Evolutionary conservation across 208 protist genomes (phyloP).

Genomic region (Wallacemonas rigidus): DNA sequence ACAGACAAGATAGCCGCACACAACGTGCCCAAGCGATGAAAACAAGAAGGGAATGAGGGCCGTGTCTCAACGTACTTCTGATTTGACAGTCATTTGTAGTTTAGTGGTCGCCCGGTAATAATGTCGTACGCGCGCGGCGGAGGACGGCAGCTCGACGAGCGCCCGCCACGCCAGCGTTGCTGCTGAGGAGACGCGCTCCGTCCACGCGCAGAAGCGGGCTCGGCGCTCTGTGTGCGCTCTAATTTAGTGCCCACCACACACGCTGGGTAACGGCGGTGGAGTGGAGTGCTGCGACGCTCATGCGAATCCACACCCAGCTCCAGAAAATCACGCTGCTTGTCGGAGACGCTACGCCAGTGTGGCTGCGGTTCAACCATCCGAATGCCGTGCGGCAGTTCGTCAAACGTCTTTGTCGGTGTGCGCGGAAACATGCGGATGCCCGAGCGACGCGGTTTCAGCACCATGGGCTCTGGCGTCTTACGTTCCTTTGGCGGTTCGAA

Average conservation of each 20-base stretch:
- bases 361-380: constrained; percentile 57
- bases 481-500: constrained; percentile 44
- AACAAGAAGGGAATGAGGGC: constrained; percentile 9
- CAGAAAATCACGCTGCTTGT: constrained; percentile 52
- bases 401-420: constrained; percentile 33
- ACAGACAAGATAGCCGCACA: no score
- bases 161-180: constrained; percentile 43
- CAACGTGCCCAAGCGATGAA: neutral
- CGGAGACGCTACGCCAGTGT: constrained; percentile 55
- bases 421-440: constrained; percentile 58
- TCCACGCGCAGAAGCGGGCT: neutral
- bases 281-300: constrained; percentile 5
- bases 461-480: constrained; percentile 50
- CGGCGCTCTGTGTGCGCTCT: neutral
- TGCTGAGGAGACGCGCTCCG: neutral
- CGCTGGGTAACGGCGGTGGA: neutral
- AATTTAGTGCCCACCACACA: constrained; percentile 2
- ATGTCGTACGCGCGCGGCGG: constrained; percentile 56
- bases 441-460: constrained; percentile 36
- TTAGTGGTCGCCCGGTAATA: constrained; percentile 53
- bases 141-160: constrained; percentile 30
- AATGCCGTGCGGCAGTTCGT: constrained; percentile 47
- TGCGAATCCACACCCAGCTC: constrained; percentile 34
- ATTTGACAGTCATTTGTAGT: neutral
- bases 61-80: constrained; percentile 19